Evolutionary conservation across 192 early-diverging fungal species (phyloP).

Genomic region (Diversispora eburnea): DNA sequence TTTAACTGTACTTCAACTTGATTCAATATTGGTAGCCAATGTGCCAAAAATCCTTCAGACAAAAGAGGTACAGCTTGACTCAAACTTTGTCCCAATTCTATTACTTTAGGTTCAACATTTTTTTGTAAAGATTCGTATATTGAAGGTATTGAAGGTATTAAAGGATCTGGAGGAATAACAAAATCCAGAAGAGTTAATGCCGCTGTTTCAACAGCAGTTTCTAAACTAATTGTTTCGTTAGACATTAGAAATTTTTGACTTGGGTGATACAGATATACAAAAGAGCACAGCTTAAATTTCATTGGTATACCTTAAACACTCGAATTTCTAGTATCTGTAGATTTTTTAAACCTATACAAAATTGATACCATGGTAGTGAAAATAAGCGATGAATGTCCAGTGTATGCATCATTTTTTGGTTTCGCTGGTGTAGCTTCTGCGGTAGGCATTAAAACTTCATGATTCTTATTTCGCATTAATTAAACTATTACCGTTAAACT

Average conservation of each 20-base stretch:
- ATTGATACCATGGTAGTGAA: not conserved
- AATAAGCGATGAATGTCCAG: slow-evolving; percentile 55
- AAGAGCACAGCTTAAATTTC: too few relatives aligned
- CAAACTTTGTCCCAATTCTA: slow-evolving; percentile 3
- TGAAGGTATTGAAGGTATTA: not conserved
- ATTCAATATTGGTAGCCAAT: slow-evolving; percentile 2
- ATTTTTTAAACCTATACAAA: not conserved
- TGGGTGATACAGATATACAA: too few relatives aligned
- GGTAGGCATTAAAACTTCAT: slow-evolving; percentile 40
- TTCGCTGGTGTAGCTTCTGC: slow-evolving; percentile 86
- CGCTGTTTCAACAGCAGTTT: slow-evolving; percentile 8
- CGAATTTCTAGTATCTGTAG: not conserved
- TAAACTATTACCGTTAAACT: not conserved
- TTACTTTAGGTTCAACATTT: not conserved
- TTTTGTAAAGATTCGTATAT: too few relatives aligned
- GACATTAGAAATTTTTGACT: not conserved
- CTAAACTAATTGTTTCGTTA: not conserved
- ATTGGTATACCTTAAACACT: not conserved
- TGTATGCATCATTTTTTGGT: slow-evolving; percentile 94
- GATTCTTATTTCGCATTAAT: not conserved
- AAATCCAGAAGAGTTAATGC: not conserved
- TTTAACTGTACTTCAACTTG: slow-evolving; percentile 23
- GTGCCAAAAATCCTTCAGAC: slow-evolving; percentile 27
- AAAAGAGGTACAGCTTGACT: slow-evolving; percentile 13
- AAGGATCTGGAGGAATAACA: not conserved